Evolutionary conservation across 2,329 filamentous ascomycete genomes (phyloP).

Genomic region (Pyricularia grisea): DNA sequence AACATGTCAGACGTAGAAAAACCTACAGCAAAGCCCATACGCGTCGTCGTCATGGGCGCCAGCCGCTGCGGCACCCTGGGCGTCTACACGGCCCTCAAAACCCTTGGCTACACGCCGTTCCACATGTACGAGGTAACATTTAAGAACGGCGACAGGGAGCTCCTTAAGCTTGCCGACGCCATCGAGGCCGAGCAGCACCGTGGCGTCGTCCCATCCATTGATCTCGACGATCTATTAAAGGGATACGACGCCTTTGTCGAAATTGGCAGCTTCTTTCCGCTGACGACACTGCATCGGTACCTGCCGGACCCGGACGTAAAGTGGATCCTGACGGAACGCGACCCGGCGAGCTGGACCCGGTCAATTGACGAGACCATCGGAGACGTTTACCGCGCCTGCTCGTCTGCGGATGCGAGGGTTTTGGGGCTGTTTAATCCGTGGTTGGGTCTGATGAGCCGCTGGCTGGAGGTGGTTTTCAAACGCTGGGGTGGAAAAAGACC

Average conservation of each 20-base stretch:
- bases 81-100: slow-evolving; percentile 14
- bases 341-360: slow-evolving; percentile 22
- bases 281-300: slow-evolving; percentile 16
- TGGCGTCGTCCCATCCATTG: slow-evolving; percentile 14
- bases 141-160: slow-evolving; percentile 6
- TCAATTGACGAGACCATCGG: slow-evolving; percentile 8
- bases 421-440: background rate
- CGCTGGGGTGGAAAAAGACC: background rate
- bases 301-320: slow-evolving; percentile 19
- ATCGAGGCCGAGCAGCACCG: slow-evolving; percentile 8
- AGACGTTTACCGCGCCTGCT: background rate
- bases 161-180: slow-evolving; percentile 13
- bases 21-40: background rate
- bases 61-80: slow-evolving; percentile 14
- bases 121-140: slow-evolving; percentile 13
- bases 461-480: too few relatives aligned
- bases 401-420: background rate
- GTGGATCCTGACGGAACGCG: slow-evolving; percentile 25
- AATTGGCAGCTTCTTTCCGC: slow-evolving; percentile 21
- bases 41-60: slow-evolving; percentile 2
- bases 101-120: slow-evolving; percentile 15
- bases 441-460: background rate
- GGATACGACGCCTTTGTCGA: slow-evolving; percentile 17
- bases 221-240: slow-evolving; percentile 17
- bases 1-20: background rate